Evolutionary conservation across 208 protist genomes (phyloP).

Genomic region (Trypanosomatidae sp.): DNA sequence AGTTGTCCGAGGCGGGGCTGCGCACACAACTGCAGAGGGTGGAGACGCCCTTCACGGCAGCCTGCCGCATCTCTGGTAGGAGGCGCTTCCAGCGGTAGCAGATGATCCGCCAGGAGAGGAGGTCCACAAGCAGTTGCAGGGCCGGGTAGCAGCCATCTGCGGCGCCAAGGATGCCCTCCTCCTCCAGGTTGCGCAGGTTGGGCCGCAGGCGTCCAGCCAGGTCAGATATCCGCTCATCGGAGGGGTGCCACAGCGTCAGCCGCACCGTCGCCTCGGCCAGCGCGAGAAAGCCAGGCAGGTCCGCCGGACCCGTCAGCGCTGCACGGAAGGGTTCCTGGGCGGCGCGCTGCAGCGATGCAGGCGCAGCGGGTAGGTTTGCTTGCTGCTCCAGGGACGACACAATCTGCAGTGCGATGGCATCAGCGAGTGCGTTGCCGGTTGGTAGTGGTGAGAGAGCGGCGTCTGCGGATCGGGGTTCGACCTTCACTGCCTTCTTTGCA

Average conservation of each 20-base stretch:
- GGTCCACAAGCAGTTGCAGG: conserved; percentile 55
- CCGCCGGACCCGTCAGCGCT: conserved; percentile 19
- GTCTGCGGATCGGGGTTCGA: no score
- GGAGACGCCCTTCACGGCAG: conserved; percentile 14
- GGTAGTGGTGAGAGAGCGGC: no score
- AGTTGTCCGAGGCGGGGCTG: conserved; percentile 4
- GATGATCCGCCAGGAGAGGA: conserved; percentile 55
- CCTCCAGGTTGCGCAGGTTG: conserved; percentile 33
- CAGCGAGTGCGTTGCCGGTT: conserved; percentile 3
- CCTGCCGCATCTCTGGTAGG: conserved; percentile 13
- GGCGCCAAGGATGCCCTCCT: conserved; percentile 27
- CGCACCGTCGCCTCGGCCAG: conserved; percentile 49
- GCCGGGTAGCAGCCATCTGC: conserved; percentile 32
- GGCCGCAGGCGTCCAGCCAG: conserved; percentile 33
- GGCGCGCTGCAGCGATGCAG: conserved; percentile 20
- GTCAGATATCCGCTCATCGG: conserved; percentile 17
- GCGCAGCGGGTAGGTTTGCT: neutral
- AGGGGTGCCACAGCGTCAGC: conserved; percentile 32
- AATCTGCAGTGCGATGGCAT: conserved; percentile 14
- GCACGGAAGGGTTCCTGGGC: conserved; percentile 29
- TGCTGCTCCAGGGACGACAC: conserved; percentile 3
- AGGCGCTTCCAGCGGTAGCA: conserved; percentile 40
- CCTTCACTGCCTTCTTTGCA: conserved; percentile 2
- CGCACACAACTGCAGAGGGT: conserved; percentile 16
- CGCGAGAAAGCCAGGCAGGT: conserved; percentile 35